A percentile compares a stretch with the other conserved stretches of the same genome.
These are phyloP conservation scores for Afroboletus lepidellus DNA, from an alignment of 1,284 basidiomycete species.

Conservation along the genomic window DNA sequence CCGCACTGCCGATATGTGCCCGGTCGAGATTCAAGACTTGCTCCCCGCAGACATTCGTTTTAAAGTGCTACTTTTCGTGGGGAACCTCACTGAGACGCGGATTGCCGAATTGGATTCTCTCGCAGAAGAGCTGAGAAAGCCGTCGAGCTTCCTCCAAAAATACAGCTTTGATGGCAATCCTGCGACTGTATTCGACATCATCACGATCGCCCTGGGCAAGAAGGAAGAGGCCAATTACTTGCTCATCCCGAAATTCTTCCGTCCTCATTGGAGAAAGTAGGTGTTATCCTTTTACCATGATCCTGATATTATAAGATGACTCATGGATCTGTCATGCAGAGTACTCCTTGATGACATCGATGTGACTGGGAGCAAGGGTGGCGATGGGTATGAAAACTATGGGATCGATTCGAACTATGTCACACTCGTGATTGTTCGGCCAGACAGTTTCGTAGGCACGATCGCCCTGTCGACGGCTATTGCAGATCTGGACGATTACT, in stretches of 20 bases:
- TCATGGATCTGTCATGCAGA: constrained; percentile 1
- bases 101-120: neutral
- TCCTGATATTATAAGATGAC: neutral
- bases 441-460: too few relatives aligned
- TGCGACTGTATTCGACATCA: constrained; percentile 47
- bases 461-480: too few relatives aligned
- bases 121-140: constrained; percentile 37
- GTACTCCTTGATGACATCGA: constrained; percentile 25
- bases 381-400: too few relatives aligned
- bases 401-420: too few relatives aligned
- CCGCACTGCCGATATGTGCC: neutral
- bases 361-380: too few relatives aligned
- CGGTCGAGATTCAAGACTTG: neutral
- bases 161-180: constrained; percentile 28
- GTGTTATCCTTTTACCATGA: neutral
- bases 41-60: neutral
- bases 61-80: neutral
- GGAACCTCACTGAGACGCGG: neutral
- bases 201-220: constrained; percentile 48
- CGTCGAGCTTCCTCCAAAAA: too few relatives aligned
- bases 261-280: too few relatives aligned
- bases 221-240: constrained; percentile 39
- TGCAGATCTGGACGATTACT: too few relatives aligned
- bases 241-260: neutral
- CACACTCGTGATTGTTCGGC: too few relatives aligned